Evolutionary conservation across 257 asterid species (phyloP).

Genomic region (Nicotiana attenuata): DNA sequence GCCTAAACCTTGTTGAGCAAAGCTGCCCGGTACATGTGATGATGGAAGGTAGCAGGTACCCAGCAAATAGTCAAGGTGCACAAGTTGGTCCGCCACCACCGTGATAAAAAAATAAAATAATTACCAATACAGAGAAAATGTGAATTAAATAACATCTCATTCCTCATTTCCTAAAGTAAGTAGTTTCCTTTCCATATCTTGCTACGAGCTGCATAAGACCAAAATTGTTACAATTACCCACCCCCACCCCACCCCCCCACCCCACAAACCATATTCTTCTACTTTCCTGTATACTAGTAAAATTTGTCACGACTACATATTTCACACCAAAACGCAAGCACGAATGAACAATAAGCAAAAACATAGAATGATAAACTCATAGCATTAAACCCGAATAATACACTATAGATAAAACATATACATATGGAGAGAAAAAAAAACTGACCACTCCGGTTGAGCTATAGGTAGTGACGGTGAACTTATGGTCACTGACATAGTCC

Average conservation of each 20-base stretch:
- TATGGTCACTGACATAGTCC: constrained; percentile 20
- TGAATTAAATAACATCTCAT: not conserved
- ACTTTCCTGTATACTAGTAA: not conserved
- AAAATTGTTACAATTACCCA: not conserved
- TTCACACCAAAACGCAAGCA: not conserved
- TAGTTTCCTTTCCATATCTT: not conserved
- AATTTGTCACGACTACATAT: not conserved
- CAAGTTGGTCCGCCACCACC: no score
- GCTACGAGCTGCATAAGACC: not conserved
- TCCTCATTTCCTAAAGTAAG: not conserved
- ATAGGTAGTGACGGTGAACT: constrained; percentile 19
- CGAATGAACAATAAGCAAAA: not conserved
- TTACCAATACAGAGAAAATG: not conserved
- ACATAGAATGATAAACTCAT: not conserved
- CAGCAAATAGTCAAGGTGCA: no score
- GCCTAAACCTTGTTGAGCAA: no score
- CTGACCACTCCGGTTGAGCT: constrained; percentile 19
- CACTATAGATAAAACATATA: not conserved
- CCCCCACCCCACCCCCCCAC: not conserved
- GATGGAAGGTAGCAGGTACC: no score
- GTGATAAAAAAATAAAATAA: not conserved
- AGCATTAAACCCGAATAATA: not conserved
- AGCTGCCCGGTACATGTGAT: no score
- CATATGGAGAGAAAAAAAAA: not conserved
- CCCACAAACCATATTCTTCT: not conserved